Base-by-base conservation (phyloP, 305 asterid genomes). In the Fraxinus velutina region DNA sequence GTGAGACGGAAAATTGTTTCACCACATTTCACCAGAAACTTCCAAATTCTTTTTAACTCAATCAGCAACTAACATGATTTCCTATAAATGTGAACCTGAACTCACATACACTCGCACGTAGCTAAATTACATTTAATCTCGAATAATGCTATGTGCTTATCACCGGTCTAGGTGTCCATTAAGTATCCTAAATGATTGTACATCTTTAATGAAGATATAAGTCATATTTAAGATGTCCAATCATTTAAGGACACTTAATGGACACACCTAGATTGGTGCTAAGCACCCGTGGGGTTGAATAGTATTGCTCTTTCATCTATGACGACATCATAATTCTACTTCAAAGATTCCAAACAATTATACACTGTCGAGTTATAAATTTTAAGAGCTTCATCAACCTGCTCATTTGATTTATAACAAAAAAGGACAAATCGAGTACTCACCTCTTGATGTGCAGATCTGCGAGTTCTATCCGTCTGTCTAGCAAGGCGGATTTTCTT, bases 371-470 rank as follows among this genome's bases (percentile, higher is more conserved):
- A 21, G 29, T 76, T 21, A 33, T 68, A 5, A 37, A 33, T 66
- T 50, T 2, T 70, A 64, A 64, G 33, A 34, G 42, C 75, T 60
- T 22, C 32, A 77, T 47, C 55, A 21, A 34, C 55, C 55, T 0
- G 5, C 6, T 72, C 9, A 68, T 27, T 73, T 57, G 8, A 5
- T 47, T 52, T 2, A 33, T 5, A 15, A 17, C 57, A 76, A 22
- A 78, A 55, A 52, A 4, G 37, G 37, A 71, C n/a, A 71, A 34
- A 78, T 73, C 2, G 81, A 77, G 57, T n/a, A 47, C 81, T 85
- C 75, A 94, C 99, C 98, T 96, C 99, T 89, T 83, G 98, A 84
- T 90, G 99, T 33, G 98, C 98, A 84, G 99, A 96, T 86, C 98
- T 87, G 73, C 99, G 98, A 68, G 97, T 96, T 84, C 99, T 90